Evolutionary conservation across 768 basidiomycete genomes (phyloP), one percentile per base, ranked within the genome.

Genomic region (Nidularia sp.): DNA sequence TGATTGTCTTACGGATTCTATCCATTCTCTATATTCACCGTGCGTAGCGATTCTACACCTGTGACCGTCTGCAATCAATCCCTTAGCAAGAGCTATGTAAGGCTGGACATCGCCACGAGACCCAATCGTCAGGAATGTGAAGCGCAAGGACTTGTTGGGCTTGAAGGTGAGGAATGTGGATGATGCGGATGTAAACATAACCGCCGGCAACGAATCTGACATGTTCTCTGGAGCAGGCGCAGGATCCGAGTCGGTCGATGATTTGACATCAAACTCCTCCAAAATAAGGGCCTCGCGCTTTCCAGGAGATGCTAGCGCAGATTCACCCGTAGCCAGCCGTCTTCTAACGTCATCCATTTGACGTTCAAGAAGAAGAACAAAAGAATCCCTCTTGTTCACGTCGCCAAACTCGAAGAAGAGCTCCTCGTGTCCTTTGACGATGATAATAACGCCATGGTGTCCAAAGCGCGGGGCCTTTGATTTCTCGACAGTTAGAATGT

Each of bases 71-170:
- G 84, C 83, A 69, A 91, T 86, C 25, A 96, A 70, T 0, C 93
- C 95, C 67, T 95, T 97, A 22, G 91, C 90, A 6, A 99, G 77
- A 1, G 97, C 87, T 60, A 99, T 98, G 64, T 98, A 99, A 8
- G 96, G 96, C 67, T 99, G 96, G 6, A 98, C 97, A 65, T 99
- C 96, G 48, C 96, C 96, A 48, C 96, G 81, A 18, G 93, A 94
- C 5, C 96, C 96, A 58, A 99, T 97, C 1, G 96, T 98, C 55
- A 98, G 70, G 70, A 96, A 93, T 0, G 97, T 98, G 62, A 99
- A 91, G 59, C 84, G 87, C 54, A 99, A 70, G 2, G 90, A 74
- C 58, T 89, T 80, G 60, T 81, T 79, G 2, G 96, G 97, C 67
- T 93, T 95, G 75, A 99, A 99, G 5, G 93, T 96, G 57, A 99